These are phyloP conservation scores for Tolypocladium amazonense DNA, from an alignment of 2,329 filamentous ascomycete species.

Conservation along the genomic window DNA sequence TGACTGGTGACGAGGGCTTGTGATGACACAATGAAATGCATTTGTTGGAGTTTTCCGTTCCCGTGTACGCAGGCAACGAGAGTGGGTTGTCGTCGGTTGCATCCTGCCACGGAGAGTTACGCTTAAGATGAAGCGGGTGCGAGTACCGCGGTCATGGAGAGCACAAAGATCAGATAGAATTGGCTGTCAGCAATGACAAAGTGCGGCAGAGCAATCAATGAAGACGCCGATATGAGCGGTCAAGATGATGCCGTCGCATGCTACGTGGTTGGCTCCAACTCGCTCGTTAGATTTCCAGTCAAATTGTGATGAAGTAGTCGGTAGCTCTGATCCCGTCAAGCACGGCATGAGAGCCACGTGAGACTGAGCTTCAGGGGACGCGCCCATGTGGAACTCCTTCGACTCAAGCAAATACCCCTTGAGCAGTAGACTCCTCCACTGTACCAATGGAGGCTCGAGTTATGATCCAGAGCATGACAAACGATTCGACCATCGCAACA, in stretches of 20 bases:
- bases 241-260: background rate
- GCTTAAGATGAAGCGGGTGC: background rate
- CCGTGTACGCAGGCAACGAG: background rate
- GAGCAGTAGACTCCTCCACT: too few species aligned
- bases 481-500: background rate
- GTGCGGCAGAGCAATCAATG: background rate
- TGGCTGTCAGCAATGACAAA: slow-evolving; percentile 11
- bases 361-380: background rate
- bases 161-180: slow-evolving; percentile 10
- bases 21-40: background rate
- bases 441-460: background rate
- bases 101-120: background rate
- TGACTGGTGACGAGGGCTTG: background rate
- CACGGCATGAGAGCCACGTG: background rate
- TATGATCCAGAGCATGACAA: background rate
- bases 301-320: background rate
- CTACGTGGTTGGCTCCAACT: background rate
- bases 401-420: background rate
- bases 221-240: background rate
- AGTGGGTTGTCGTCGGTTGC: background rate
- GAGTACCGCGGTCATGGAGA: background rate
- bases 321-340: background rate
- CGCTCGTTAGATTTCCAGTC: background rate
- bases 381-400: background rate
- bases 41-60: background rate